Evolutionary conservation across 768 basidiomycete species (phyloP), one percentile per base, ranked within the genome.

Genomic region (Tylopilus balloui): DNA sequence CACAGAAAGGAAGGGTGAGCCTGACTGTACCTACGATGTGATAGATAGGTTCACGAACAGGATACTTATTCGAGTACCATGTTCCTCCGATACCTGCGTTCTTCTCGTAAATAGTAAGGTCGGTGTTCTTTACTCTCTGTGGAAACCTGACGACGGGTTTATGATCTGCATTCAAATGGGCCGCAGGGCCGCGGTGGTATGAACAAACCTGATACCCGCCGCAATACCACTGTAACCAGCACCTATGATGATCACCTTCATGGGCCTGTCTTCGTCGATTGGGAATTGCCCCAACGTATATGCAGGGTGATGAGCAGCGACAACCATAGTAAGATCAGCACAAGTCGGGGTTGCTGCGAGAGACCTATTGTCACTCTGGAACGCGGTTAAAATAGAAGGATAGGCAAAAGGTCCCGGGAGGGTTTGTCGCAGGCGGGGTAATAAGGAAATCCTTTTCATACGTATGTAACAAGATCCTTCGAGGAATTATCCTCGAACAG

Each of bases 191-290:
- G 32, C 1, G 12, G 20, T 3, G 13, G 17, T 19, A 24, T 21
- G 6, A 45, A 49, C 68, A 21, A 54, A 78, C 75, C 80, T 69
- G 46, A 83, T 79, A 3, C 75, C 81, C 29, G 81, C 78, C 7
- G 75, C 71, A 53, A 83, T 78, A 4, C 81, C 81, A 39, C 77
- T 77, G 60, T 74, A 82, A 2, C 82, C 80, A 10, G 80, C 78
- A 28, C 82, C 81, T 28, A 83, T 77, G 23, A 73, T 66, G 5
- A 78, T 72, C 23, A 82, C 78, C 54, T 72, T 78, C 46, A 82
- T 76, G 15, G 74, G 78, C 23, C 79, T 71, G 24, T 71, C 59
- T 39, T 79, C 78, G 57, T 81, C 80, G 45, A 82, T 71, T 24
- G 71, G 65, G 52, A 79, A 79, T 31, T 70, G 59, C 1, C 75